phyloP scores from a whole-genome alignment of 139 green algal species.

The Astrephomene gubernaculifera region DNA sequence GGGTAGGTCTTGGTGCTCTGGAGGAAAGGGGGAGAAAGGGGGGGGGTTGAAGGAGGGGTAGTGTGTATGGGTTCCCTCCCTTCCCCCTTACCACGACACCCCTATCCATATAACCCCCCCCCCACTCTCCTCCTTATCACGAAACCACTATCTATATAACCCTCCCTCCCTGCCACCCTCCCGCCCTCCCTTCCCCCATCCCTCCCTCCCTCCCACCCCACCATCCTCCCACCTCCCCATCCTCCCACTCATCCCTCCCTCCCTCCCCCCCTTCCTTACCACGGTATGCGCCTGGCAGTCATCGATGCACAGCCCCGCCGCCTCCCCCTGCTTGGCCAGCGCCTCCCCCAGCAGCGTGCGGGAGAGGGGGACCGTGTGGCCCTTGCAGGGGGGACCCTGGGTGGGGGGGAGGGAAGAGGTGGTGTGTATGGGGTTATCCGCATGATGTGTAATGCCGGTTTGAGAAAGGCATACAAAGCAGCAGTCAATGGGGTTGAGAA shows the following conservation, averaged over 20 bases:
- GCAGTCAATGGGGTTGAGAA: not conserved
- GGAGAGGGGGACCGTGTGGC: conserved; percentile 17
- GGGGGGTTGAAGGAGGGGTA: too few species aligned
- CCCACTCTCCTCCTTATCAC: too few species aligned
- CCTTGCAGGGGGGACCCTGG: not conserved
- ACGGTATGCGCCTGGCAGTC: conserved; percentile 37
- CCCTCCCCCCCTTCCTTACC: too few species aligned
- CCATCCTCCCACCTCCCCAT: too few species aligned
- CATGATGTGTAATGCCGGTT: not conserved
- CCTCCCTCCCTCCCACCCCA: too few species aligned
- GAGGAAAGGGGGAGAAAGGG: not conserved
- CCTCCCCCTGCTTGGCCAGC: conserved; percentile 2
- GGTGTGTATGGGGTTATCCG: not conserved
- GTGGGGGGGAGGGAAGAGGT: not conserved
- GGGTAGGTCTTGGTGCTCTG: conserved; percentile 39
- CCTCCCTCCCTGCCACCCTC: too few species aligned
- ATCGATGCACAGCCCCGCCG: conserved; percentile 30
- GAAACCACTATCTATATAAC: too few species aligned
- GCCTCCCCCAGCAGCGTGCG: conserved; percentile 34
- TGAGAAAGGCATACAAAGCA: not conserved
- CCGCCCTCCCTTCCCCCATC: too few species aligned
- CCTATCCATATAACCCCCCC: too few species aligned
- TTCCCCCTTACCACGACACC: too few species aligned
- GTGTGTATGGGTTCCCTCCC: too few species aligned
- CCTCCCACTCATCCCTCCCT: too few species aligned